These are phyloP conservation scores for Sugiyamaella xylanicola DNA, from an alignment of 1,139 yeast genomes.

Conservation along the genomic window DNA sequence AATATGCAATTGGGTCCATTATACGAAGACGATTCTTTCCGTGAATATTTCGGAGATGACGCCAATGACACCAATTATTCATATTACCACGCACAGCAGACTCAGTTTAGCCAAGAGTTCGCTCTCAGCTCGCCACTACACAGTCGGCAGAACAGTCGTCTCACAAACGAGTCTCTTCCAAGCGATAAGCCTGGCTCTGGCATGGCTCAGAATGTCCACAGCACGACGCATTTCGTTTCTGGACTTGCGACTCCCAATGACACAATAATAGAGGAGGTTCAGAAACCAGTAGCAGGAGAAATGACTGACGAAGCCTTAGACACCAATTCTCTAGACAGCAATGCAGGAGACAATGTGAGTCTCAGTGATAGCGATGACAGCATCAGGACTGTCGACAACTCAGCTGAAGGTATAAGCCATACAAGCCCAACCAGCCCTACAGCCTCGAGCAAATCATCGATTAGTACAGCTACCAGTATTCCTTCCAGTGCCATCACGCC, in stretches of 20 bases:
- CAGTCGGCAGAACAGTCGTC: constrained; percentile 16
- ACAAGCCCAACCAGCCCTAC: constrained; percentile 14
- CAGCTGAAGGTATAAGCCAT: not conserved
- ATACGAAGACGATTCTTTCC: constrained; percentile 15
- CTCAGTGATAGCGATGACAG: not conserved
- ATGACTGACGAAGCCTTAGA: not conserved
- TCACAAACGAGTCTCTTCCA: not conserved
- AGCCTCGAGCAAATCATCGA: not conserved
- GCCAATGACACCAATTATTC: not conserved
- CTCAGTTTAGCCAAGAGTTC: not conserved
- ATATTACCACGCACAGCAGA: not conserved
- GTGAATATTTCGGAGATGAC: constrained; percentile 3
- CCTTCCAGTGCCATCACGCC: not conserved
- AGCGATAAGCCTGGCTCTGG: not conserved
- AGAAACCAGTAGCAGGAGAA: not conserved
- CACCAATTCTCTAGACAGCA: too few relatives aligned
- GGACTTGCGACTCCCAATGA: not conserved
- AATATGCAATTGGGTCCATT: constrained; percentile 12
- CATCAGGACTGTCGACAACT: not conserved
- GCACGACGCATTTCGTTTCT: not conserved
- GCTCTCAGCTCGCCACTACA: constrained; percentile 19
- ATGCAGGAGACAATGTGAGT: too few relatives aligned
- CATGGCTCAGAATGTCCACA: not conserved
- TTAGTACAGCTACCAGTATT: not conserved
- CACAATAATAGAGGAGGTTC: too few relatives aligned